A percentile compares a stretch with the other conserved stretches of the same genome.
Conservation (phyloP, 1,139 yeast genomes). For the Ogataea hybrid region DNA sequence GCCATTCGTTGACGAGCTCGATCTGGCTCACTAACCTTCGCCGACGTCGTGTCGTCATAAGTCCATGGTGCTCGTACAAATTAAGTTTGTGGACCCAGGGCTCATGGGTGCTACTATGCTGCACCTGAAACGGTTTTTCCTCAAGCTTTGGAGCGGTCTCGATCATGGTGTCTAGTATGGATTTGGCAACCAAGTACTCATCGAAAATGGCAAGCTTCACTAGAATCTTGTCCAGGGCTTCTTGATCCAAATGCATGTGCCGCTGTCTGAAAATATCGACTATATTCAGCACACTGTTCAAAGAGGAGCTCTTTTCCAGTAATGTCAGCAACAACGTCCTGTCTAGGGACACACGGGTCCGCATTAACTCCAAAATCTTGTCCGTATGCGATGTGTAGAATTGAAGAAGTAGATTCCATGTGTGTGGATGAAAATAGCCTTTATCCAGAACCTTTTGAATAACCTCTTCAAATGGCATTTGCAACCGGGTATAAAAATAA, state of each 20-base stretch:
- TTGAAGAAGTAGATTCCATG: slow-evolving; percentile 13
- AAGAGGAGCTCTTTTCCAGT: slow-evolving; percentile 12
- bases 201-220: slow-evolving; percentile 19
- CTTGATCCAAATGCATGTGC: slow-evolving; percentile 24
- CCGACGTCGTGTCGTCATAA: slow-evolving; percentile 5
- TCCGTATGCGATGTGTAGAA: slow-evolving; percentile 7
- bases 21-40: slow-evolving; percentile 6
- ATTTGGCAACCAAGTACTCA: slow-evolving; percentile 10
- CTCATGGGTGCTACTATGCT: background rate
- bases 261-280: slow-evolving; percentile 19
- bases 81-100: background rate
- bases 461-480: slow-evolving; percentile 1
- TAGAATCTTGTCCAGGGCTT: slow-evolving; percentile 15
- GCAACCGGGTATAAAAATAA: slow-evolving; percentile 13
- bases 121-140: background rate
- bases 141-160: background rate
- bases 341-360: slow-evolving; percentile 5
- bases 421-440: slow-evolving; percentile 6
- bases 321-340: slow-evolving; percentile 13
- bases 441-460: slow-evolving; percentile 1
- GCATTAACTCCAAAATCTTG: slow-evolving; percentile 10
- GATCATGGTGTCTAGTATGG: slow-evolving; percentile 11
- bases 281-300: slow-evolving; percentile 20
- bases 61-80: slow-evolving; percentile 4
- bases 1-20: slow-evolving; percentile 10